Conservation (phyloP, 768 basidiomycete genomes). For the Tylopilus subfusipes region DNA sequence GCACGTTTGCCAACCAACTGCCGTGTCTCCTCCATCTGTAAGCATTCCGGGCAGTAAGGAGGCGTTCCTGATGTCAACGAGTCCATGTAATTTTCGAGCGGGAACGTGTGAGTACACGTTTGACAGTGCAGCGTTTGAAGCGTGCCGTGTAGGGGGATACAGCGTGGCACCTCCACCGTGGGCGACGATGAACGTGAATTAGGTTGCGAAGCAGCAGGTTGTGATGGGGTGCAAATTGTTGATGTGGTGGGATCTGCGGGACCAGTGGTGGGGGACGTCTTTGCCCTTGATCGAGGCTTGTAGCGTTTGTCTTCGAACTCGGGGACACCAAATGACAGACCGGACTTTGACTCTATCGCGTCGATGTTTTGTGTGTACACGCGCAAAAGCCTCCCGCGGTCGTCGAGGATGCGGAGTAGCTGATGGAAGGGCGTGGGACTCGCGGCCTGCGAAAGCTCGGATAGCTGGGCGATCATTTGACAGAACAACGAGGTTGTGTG, state of each 20-base stretch:
- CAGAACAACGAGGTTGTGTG: constrained; percentile 74
- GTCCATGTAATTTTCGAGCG: constrained; percentile 58
- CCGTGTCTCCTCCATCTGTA: constrained; percentile 62
- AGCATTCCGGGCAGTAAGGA: constrained; percentile 79
- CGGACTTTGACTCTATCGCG: constrained; percentile 81
- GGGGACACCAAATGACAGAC: constrained; percentile 83
- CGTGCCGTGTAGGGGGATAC: constrained; percentile 88
- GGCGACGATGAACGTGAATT: constrained; percentile 47
- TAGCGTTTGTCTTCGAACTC: constrained; percentile 56
- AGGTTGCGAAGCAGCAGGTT: constrained; percentile 17
- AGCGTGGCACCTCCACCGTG: constrained; percentile 62
- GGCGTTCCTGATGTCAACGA: constrained; percentile 60
- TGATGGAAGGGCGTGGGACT: constrained; percentile 79
- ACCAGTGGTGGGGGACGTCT: constrained; percentile 24
- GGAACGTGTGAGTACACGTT: constrained; percentile 69
- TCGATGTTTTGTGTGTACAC: constrained; percentile 97
- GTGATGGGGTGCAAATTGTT: constrained; percentile 14
- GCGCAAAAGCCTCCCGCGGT: constrained; percentile 70
- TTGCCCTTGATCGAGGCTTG: constrained; percentile 49
- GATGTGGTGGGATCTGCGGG: constrained; percentile 14
- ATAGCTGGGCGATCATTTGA: constrained; percentile 85
- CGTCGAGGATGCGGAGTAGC: constrained; percentile 70
- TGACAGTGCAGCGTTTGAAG: constrained; percentile 77
- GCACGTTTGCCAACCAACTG: constrained; percentile 74
- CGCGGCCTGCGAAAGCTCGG: constrained; percentile 66